Conservation (phyloP, 1,284 basidiomycete genomes). For the Cutaneotrichosporon sp. region DNA sequence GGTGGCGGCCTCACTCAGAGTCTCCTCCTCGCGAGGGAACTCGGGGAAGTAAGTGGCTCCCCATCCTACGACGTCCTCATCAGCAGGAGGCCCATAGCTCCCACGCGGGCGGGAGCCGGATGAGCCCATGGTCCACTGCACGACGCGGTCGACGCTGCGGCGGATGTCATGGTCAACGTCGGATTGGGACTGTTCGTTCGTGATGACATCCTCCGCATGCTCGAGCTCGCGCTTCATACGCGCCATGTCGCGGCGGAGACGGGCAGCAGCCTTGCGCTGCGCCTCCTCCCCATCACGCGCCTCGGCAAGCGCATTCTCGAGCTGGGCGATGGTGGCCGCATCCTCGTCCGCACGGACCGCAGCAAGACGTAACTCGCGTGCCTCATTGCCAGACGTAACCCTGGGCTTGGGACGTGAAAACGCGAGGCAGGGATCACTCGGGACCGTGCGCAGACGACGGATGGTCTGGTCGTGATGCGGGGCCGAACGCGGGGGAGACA, state of each 20-base stretch:
- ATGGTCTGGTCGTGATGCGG: not conserved
- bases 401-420: not conserved
- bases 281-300: conserved; percentile 36
- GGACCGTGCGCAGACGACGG: conserved; percentile 3
- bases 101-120: not conserved
- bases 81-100: not conserved
- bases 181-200: not conserved
- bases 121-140: not conserved
- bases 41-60: conserved; percentile 28
- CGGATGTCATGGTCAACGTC: not conserved
- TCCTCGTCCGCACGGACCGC: conserved; percentile 21
- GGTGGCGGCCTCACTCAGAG: not conserved
- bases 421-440: conserved; percentile 4
- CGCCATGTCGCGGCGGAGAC: conserved; percentile 32
- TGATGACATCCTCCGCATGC: conserved; percentile 22
- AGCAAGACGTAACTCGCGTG: conserved; percentile 5
- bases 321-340: conserved; percentile 27
- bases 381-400: not conserved
- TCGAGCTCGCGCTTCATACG: conserved; percentile 34
- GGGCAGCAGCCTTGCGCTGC: conserved; percentile 33
- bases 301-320: conserved; percentile 37
- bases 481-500: not conserved
- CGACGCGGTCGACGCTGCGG: not conserved
- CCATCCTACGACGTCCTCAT: conserved; percentile 22
- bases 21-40: conserved; percentile 12